Conservation (phyloP, 169 alveolate genomes). For the Plasmodium vinckei region DNA sequence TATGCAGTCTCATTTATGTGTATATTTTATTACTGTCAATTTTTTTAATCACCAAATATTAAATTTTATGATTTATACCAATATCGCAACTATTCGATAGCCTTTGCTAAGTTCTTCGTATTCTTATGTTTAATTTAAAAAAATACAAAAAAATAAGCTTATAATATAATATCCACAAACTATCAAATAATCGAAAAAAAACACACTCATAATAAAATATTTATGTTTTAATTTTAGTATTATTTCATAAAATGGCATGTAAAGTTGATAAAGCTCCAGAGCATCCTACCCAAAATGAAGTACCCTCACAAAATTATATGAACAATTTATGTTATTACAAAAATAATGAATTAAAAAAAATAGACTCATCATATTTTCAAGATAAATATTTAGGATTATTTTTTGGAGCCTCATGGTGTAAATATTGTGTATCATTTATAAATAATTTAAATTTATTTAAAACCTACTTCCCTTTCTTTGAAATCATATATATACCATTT, state of each 20-base stretch:
- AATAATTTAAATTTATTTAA: conserved; percentile 43
- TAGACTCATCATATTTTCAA: conserved; percentile 33
- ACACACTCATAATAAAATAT: not conserved
- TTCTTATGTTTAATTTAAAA: too few species aligned
- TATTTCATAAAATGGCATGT: conserved; percentile 23
- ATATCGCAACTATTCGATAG: too few species aligned
- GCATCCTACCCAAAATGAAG: too few species aligned
- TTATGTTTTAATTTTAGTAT: not conserved
- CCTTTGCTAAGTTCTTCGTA: too few species aligned
- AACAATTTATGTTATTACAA: conserved; percentile 20
- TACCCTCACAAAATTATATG: conserved; percentile 8
- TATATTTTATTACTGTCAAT: too few species aligned
- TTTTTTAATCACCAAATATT: too few species aligned
- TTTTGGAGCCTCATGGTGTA: conserved; percentile 77
- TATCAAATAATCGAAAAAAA: too few species aligned
- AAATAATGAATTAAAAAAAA: conserved; percentile 59
- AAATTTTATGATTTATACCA: too few species aligned
- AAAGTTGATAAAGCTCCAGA: conserved; percentile 31
- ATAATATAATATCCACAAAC: too few species aligned
- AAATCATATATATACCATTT: conserved; percentile 71
- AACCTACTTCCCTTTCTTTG: conserved; percentile 41
- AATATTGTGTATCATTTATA: conserved; percentile 55
- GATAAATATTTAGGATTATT: conserved; percentile 67
- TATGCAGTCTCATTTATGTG: too few species aligned
- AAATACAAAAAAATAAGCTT: too few species aligned